Conservation (phyloP, 805 yeast species). For the Myxozyma melibiosi region DNA sequence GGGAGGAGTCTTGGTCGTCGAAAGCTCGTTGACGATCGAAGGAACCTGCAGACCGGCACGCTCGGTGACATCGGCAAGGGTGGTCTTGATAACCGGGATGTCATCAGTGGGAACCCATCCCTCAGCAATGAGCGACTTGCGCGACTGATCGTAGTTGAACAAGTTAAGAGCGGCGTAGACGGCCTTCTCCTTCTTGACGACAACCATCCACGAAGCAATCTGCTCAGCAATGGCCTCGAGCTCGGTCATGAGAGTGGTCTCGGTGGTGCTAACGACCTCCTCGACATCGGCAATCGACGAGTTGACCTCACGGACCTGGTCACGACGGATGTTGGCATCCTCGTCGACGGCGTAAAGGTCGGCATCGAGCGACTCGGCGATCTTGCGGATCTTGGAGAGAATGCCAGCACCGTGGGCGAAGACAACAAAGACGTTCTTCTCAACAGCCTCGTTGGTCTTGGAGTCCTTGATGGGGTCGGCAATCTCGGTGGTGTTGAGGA, state of each 20-base stretch:
- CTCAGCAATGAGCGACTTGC: slow-evolving; percentile 87
- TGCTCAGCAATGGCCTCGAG: slow-evolving; percentile 75
- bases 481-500: slow-evolving; percentile 71
- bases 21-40: slow-evolving; percentile 56
- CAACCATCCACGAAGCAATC: slow-evolving; percentile 71
- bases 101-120: slow-evolving; percentile 95
- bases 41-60: slow-evolving; percentile 48
- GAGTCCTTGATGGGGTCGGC: slow-evolving; percentile 68
- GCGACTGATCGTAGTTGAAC: slow-evolving; percentile 77
- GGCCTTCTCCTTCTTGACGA: slow-evolving; percentile 76
- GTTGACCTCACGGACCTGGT: slow-evolving; percentile 48
- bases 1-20: slow-evolving; percentile 87
- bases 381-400: slow-evolving; percentile 70
- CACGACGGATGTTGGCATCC: slow-evolving; percentile 44
- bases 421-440: slow-evolving; percentile 81
- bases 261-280: slow-evolving; percentile 64
- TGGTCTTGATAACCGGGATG: slow-evolving; percentile 61
- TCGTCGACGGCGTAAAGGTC: slow-evolving; percentile 65
- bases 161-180: slow-evolving; percentile 76
- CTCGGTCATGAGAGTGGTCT: slow-evolving; percentile 73
- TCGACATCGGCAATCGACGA: slow-evolving; percentile 56
- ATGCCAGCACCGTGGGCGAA: slow-evolving; percentile 88
- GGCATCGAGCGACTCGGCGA: slow-evolving; percentile 90
- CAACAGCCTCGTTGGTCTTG: slow-evolving; percentile 56
- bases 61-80: slow-evolving; percentile 67